Evolutionary conservation across 1,284 basidiomycete species (phyloP).

Genomic region (Tausonia pullulans): DNA sequence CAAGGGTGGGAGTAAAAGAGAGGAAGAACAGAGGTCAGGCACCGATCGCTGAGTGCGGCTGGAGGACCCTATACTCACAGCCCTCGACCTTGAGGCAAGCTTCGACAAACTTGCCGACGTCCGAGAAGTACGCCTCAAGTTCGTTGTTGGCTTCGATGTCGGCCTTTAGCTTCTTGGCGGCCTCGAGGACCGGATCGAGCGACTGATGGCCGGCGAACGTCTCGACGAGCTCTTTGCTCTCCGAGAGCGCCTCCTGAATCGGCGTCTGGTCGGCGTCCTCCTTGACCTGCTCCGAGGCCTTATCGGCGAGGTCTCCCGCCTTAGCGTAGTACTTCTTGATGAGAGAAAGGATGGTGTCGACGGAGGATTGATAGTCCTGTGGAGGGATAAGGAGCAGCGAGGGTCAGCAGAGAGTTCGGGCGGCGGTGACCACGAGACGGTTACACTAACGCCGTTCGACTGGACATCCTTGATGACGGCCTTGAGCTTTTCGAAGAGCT

Average conservation of each 20-base stretch:
- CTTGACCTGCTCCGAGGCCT: slow-evolving; percentile 31
- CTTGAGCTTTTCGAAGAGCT: slow-evolving; percentile 35
- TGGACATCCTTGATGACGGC: slow-evolving; percentile 28
- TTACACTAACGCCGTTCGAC: slow-evolving; percentile 11
- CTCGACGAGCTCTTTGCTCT: slow-evolving; percentile 35
- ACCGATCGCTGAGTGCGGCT: not conserved
- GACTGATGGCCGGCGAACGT: slow-evolving; percentile 33
- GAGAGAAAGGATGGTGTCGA: slow-evolving; percentile 34
- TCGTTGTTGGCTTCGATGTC: slow-evolving; percentile 33
- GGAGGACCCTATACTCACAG: not conserved
- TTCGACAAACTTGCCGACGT: slow-evolving; percentile 10
- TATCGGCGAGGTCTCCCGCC: slow-evolving; percentile 33
- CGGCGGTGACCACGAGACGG: no score
- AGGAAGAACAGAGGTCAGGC: not conserved
- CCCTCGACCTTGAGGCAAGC: slow-evolving; percentile 15
- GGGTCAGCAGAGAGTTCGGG: slow-evolving; percentile 18
- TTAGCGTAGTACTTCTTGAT: slow-evolving; percentile 39
- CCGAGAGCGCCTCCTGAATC: slow-evolving; percentile 33
- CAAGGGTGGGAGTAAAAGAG: not conserved
- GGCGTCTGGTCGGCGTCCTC: slow-evolving; percentile 33
- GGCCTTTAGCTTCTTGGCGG: slow-evolving; percentile 33
- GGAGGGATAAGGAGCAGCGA: not conserved
- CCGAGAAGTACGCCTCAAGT: slow-evolving; percentile 30
- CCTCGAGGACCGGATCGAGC: slow-evolving; percentile 31
- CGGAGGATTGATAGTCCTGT: slow-evolving; percentile 34